Base-by-base conservation (phyloP, 306 rosid species). In the Cercis canadensis region DNA sequence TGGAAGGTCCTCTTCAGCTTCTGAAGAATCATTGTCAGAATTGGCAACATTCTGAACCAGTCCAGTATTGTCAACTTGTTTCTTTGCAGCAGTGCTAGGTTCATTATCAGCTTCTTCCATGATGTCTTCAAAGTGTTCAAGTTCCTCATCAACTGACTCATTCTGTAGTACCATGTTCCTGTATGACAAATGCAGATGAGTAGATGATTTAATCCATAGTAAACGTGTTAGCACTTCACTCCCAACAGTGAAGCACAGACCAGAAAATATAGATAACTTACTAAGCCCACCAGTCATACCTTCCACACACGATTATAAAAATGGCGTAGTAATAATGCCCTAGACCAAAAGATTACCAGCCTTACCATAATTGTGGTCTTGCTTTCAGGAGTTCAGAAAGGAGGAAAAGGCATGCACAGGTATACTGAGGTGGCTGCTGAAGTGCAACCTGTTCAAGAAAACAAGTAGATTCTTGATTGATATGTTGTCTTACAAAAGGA, bases 341-440 rank as follows among this genome's bases (percentile, higher is more conserved):
- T 7, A 54, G 36, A 45, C 18, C 29, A 24, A 63, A 70, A 8
- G 3, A 54, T n/a, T 44, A 56, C 49, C 39, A 62, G 19, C 58
- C 72, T 76, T 89, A 94, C 99, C 99, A 89, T 71, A 91, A 82
- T 7, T 84, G 89, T 4, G 97, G 96, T 72, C 97, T 89, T 49
- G 96, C 92, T 83, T 87, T 94, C 65, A 94, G 90, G 78, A 86
- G 91, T 83, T 94, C 99, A 51, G 99, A 94, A 40, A 94, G 92
- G 78, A 94, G 92, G 78, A 94, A 94, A 54, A 94, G 89, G 74
- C 91, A 91, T 34, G 96, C 97, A 65, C 99, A 94, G n/a, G 96
- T 88, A 82, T 81, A 91, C 51, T 91, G 99, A 49, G 99, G 92
- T 2, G 96, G 97, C 83, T 91, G 97, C 78, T 94, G 99, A 76